Evolutionary conservation across 2,329 filamentous ascomycete species (phyloP), one percentile per base, ranked within the genome.

Genomic region (Neonectria sp.): DNA sequence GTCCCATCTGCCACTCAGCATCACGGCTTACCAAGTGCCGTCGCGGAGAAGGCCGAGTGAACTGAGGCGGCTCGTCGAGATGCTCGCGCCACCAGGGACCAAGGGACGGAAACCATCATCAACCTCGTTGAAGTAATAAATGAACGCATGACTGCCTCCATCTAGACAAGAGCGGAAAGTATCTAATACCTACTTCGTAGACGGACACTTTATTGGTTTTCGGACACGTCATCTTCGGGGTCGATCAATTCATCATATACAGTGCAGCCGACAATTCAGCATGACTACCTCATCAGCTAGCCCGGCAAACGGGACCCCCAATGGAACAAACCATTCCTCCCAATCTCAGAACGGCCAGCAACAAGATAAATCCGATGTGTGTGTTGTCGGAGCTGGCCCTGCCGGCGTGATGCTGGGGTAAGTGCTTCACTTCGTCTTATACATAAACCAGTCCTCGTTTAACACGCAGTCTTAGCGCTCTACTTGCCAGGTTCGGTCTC

Each of bases 331-430:
- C 55, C 58, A 37, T 52, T 27, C 35, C 2, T 21, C 21, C 1
- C 37, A 51, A 57, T 21, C 21, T 1, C 37, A 51, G 62, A 65
- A 55, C 29, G 65, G 37, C 37, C 8, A 51, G 25, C 56, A 61
- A 13, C 27, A 33, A 48, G 57, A 60, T 11, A 77, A 79, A 53
- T 80, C 78, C 61, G 81, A 84, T 67, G 83, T 86, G 33, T 85
- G 85, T 70, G 82, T 89, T 49, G 83, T 88, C 43, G 86, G 86
- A 65, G 86, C 86, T 46, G 86, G 86, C 3, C 86, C 86, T 1
- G 85, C 86, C 11, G 86, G 86, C 60, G 80, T 88, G 67, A 88
- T 88, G 85, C 80, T 87, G 68, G 84, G 63, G 69, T 69, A 43
- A 43, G 67, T 49, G 25, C 17, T 43, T 7, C 33, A 33, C n/a